These are phyloP conservation scores for Lactarius akahatsu DNA, from an alignment of 768 basidiomycete species.

Conservation along the genomic window DNA sequence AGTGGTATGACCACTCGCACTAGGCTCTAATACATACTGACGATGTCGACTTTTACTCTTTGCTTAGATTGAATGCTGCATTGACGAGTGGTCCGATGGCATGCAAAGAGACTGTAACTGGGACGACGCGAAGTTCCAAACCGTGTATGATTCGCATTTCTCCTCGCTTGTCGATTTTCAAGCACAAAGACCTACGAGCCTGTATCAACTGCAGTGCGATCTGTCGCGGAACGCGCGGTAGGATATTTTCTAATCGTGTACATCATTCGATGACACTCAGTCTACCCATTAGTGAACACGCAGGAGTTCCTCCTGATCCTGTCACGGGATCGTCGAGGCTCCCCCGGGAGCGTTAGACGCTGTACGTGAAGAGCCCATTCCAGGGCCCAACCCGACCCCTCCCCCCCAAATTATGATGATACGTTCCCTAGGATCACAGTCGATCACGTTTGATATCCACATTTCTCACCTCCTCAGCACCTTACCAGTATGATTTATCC, in stretches of 20 bases:
- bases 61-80: background rate
- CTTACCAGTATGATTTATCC: background rate
- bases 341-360: background rate
- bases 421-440: background rate
- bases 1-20: background rate
- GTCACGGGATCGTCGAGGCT: background rate
- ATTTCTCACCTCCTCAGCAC: background rate
- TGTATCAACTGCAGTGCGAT: slow-evolving; percentile 10
- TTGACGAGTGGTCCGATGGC: slow-evolving; percentile 6
- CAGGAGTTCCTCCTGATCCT: background rate
- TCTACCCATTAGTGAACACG: background rate
- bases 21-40: background rate
- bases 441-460: background rate
- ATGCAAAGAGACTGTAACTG: background rate
- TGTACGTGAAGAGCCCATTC: background rate
- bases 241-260: background rate
- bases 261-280: no score
- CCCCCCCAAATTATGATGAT: background rate
- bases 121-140: background rate
- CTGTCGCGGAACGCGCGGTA: slow-evolving; percentile 10
- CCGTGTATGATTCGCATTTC: slow-evolving; percentile 3
- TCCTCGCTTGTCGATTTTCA: background rate
- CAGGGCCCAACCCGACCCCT: background rate
- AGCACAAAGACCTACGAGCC: background rate
- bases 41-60: background rate